Evolutionary conservation across 768 basidiomycete genomes (phyloP).

Genomic region (Termitomyces sp.): DNA sequence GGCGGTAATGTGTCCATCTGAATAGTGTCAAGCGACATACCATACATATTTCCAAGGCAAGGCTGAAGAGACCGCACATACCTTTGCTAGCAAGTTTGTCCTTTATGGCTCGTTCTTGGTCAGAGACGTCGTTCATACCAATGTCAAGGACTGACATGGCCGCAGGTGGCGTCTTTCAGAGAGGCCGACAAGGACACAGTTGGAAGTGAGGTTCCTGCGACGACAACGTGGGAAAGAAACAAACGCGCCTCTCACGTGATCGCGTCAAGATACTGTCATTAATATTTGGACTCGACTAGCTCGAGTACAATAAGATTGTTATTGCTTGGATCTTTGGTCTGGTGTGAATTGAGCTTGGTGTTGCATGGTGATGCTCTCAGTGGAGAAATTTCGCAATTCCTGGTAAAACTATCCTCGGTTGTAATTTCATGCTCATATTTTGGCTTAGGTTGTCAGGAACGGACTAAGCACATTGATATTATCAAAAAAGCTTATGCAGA

Average conservation of each 20-base stretch:
- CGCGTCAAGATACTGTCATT: background rate
- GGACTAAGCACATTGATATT: no score
- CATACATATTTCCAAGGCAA: background rate
- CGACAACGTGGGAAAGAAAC: background rate
- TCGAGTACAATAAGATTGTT: no score
- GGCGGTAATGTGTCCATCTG: slow-evolving; percentile 44
- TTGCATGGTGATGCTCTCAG: no score
- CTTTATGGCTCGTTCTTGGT: slow-evolving; percentile 39
- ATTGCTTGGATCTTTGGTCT: no score
- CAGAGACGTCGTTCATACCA: slow-evolving; percentile 40
- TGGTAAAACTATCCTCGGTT: no score
- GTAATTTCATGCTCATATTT: no score
- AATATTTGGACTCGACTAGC: no score
- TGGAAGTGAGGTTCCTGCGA: background rate
- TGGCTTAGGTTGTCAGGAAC: no score
- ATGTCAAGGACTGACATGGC: slow-evolving; percentile 44
- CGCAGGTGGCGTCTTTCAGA: slow-evolving; percentile 6
- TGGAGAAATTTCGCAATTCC: no score
- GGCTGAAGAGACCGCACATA: slow-evolving; percentile 11
- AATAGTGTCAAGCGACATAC: slow-evolving; percentile 5
- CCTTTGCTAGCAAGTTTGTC: slow-evolving; percentile 48
- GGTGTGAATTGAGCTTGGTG: no score
- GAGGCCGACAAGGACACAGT: background rate
- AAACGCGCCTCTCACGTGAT: slow-evolving; percentile 4
- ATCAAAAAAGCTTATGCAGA: no score